These are phyloP conservation scores for Leishmania arabica DNA, from an alignment of 208 protist species.

Conservation along the genomic window DNA sequence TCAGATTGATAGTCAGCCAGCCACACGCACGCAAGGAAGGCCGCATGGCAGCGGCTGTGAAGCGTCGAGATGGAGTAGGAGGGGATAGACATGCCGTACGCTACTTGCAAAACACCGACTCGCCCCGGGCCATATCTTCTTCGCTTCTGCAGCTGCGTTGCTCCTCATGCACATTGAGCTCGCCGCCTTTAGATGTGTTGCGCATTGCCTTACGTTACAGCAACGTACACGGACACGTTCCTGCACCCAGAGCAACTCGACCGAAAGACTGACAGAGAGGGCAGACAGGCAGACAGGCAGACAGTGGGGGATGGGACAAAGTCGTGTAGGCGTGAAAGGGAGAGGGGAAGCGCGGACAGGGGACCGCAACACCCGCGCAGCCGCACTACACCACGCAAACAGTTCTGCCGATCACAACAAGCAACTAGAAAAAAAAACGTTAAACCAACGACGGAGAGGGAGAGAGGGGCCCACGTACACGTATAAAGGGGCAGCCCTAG, in stretches of 20 bases:
- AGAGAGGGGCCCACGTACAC: neutral
- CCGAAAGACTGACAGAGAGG: constrained; percentile 6
- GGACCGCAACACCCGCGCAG: neutral
- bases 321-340: neutral
- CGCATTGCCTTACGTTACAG: neutral
- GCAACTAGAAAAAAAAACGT: neutral
- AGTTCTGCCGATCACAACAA: neutral
- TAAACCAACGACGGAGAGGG: neutral
- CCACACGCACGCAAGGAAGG: neutral
- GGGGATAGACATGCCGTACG: neutral
- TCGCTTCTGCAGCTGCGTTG: neutral
- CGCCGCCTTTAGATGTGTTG: neutral
- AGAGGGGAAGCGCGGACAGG: neutral
- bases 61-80: neutral
- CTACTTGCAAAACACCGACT: neutral
- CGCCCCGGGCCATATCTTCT: neutral
- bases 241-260: neutral
- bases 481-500: neutral
- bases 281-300: neutral
- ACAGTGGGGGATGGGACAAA: neutral
- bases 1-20: neutral
- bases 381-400: neutral
- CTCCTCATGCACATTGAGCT: neutral
- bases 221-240: neutral
- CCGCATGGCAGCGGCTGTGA: neutral